A percentile compares a stretch with the other conserved stretches of the same genome.
These are phyloP conservation scores for Tulasnella sp. DNA, from an alignment of 768 basidiomycete genomes.

Conservation along the genomic window DNA sequence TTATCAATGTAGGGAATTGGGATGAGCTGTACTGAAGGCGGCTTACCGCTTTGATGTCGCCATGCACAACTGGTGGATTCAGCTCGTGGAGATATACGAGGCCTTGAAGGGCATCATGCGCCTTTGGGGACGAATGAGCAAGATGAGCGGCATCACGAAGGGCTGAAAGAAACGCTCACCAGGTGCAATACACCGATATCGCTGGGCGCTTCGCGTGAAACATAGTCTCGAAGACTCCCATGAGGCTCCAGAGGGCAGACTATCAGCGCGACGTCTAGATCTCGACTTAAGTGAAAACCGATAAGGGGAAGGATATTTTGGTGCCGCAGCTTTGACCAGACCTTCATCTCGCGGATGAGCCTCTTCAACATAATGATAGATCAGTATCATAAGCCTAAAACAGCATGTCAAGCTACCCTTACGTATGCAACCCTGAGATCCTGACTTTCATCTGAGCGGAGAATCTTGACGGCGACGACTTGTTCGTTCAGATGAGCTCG, in stretches of 20 bases:
- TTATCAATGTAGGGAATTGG: neutral
- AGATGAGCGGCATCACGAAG: too few species aligned
- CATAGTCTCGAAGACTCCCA: neutral
- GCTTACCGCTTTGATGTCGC: conserved; percentile 4
- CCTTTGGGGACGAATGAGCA: neutral
- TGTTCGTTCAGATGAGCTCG: too few species aligned
- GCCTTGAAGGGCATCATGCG: neutral
- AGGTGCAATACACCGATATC: neutral
- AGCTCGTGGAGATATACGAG: neutral
- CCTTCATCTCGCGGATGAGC: too few species aligned
- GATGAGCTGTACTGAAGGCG: too few species aligned
- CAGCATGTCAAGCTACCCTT: too few species aligned
- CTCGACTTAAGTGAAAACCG: neutral
- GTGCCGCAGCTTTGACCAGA: neutral
- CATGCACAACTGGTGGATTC: neutral
- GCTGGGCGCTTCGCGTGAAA: neutral
- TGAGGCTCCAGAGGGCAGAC: neutral
- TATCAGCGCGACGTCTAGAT: neutral
- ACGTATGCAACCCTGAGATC: too few species aligned
- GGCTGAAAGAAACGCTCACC: neutral
- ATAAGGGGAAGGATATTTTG: neutral
- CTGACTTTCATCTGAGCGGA: too few species aligned
- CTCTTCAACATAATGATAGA: too few species aligned
- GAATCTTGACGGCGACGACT: too few species aligned
- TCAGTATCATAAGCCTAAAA: too few species aligned